A percentile compares a stretch with the other conserved stretches of the same genome.
phyloP scores from a whole-genome alignment of 805 yeast genomes.

The Maudiozyma pseudohumilis region DNA sequence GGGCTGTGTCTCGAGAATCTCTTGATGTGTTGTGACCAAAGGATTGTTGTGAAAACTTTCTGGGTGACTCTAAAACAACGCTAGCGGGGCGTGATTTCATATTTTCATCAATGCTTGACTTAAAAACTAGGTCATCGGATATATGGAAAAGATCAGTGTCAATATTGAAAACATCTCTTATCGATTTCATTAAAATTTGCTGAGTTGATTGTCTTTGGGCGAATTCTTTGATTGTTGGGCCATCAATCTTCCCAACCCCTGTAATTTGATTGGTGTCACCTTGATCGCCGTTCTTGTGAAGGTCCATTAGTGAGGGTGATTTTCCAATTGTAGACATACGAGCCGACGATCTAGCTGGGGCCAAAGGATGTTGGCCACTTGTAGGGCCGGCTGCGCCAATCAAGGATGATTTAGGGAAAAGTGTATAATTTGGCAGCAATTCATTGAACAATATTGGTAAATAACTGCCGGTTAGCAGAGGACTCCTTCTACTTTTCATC shows the following conservation, averaged over 20 bases:
- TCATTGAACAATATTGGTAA: constrained; percentile 58
- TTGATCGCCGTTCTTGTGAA: not conserved
- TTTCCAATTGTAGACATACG: constrained; percentile 5
- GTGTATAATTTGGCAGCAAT: constrained; percentile 41
- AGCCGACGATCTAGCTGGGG: constrained; percentile 19
- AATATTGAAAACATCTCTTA: constrained; percentile 55
- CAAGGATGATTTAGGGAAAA: constrained; percentile 44
- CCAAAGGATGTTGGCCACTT: constrained; percentile 1
- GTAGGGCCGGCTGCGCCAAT: constrained; percentile 43
- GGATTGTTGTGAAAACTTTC: constrained; percentile 32
- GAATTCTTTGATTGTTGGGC: constrained; percentile 20
- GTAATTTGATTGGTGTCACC: constrained; percentile 27
- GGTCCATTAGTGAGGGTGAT: constrained; percentile 1
- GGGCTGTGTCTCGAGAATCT: constrained; percentile 18
- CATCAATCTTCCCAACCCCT: constrained; percentile 39
- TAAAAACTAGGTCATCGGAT: constrained; percentile 48
- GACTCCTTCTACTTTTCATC: constrained; percentile 42
- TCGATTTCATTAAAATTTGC: constrained; percentile 43
- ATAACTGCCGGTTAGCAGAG: constrained; percentile 52
- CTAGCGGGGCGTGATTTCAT: constrained; percentile 36
- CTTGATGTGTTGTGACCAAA: constrained; percentile 5
- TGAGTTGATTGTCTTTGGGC: constrained; percentile 26
- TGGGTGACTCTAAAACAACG: constrained; percentile 38
- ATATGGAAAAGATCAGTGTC: constrained; percentile 49
- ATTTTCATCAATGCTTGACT: constrained; percentile 35